Conservation (phyloP, 805 yeast genomes). For the Candida loeiensis region DNA sequence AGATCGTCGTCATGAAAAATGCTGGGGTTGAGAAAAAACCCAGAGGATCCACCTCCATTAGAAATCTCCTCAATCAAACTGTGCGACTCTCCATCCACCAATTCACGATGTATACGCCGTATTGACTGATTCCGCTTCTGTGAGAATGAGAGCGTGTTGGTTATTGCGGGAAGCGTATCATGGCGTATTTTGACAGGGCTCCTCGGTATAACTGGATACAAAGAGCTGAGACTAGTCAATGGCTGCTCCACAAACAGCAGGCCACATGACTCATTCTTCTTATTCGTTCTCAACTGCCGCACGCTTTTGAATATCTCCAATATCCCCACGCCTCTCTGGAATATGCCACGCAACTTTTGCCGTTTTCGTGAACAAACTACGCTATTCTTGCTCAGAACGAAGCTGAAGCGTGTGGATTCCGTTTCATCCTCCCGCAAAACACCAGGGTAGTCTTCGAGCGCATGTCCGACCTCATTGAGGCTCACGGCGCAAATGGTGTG, state of each 20-base stretch:
- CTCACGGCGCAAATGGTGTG: constrained; percentile 3
- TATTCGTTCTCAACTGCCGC: neutral
- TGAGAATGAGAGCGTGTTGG: constrained; percentile 4
- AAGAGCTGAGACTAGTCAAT: constrained; percentile 2
- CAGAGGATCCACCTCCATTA: constrained; percentile 1
- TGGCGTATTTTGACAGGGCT: constrained; percentile 1
- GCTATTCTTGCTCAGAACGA: neutral
- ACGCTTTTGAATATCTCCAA: neutral
- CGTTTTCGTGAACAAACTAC: neutral
- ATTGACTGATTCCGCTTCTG: constrained; percentile 5
- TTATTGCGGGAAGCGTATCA: constrained; percentile 6
- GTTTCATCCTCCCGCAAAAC: neutral
- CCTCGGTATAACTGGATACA: constrained; percentile 1
- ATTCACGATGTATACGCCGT: neutral
- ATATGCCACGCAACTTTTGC: neutral
- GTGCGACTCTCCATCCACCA: constrained; percentile 3
- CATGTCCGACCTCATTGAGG: neutral
- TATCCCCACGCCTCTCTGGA: neutral
- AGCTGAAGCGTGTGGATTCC: neutral
- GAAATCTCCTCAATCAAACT: constrained; percentile 7
- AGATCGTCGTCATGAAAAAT: neutral
- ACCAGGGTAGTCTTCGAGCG: neutral
- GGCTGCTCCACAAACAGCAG: neutral
- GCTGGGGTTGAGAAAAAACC: neutral
- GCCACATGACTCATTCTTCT: neutral